Base-by-base conservation (phyloP, 169 alveolate genomes). In the Pseudocohnilembus persalinus region DNA sequence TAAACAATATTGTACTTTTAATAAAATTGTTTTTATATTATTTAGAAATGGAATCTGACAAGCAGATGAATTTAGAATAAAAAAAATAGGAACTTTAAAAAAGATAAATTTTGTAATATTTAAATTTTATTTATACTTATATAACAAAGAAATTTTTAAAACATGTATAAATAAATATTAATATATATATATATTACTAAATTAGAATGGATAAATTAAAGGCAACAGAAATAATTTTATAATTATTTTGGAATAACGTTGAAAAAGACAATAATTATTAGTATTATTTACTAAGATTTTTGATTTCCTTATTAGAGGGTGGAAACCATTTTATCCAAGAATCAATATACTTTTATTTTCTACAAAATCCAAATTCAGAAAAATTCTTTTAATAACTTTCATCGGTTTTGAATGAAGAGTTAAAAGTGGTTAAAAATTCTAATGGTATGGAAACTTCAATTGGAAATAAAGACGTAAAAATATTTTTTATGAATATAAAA, bases 331-430 rank as follows among this genome's bases (percentile, higher is more conserved):
- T 28, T 28, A 81, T 86, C 0, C 65, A 86, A 33, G 31, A 35
- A 65, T 79, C 87, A 0, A 63, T 86, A 0, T 75, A 80, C 29
- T 31, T 80, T 32, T 81, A 79, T n/a, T 35, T 86, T 73, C 31
- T 73, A 31, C 28, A 20, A n/a, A 81, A 81, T 29, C 26, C 90
- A 25, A 80, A 86, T n/a, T 73, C 83, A n/a, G 90, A 86, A 86
- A 49, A 65, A 30, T 74, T 86, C 11, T 86, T 86, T n/a, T 1
- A 28, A 74, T 74, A 81, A 31, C 73, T 86, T 1, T 78, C 80
- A 20, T n/a, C 35, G n/a, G 64, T 86, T 0, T 29, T 86, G 30
- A 76, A 83, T 28, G 86, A 86, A 32, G 83, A 79, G 28, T 73
- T 85, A 27, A 77, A 26, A 30, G 29, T 68, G 0, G 79, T 85